These are phyloP conservation scores for Pilatotrama ljubarskyi DNA, from an alignment of 768 basidiomycete species.

Conservation along the genomic window DNA sequence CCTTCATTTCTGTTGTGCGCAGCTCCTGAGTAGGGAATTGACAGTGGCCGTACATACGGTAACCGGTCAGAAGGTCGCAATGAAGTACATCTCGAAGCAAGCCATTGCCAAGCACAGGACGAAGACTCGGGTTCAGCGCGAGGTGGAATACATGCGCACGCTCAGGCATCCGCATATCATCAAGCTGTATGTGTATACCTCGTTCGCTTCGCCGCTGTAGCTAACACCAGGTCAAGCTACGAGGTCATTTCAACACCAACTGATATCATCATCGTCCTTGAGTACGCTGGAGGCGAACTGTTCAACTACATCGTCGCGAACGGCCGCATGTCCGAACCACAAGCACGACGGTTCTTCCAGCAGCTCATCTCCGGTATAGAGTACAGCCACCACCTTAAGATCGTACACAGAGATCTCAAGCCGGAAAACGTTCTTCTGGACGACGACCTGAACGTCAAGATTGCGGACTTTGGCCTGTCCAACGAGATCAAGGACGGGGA, in stretches of 20 bases:
- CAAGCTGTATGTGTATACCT: slow-evolving; percentile 71
- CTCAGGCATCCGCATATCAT: slow-evolving; percentile 96
- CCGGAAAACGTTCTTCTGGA: slow-evolving; percentile 93
- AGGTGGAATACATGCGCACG: slow-evolving; percentile 96
- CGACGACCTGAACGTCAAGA: slow-evolving; percentile 88
- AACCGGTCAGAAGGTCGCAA: slow-evolving; percentile 93
- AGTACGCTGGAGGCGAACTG: slow-evolving; percentile 93
- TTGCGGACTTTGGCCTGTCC: slow-evolving; percentile 97
- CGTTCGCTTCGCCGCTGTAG: slow-evolving; percentile 6
- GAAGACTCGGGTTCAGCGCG: slow-evolving; percentile 87
- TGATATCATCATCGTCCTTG: slow-evolving; percentile 98
- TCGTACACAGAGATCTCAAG: slow-evolving; percentile 97
- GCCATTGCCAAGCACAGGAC: slow-evolving; percentile 91
- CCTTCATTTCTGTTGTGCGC: neutral
- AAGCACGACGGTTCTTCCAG: slow-evolving; percentile 94
- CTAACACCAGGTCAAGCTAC: slow-evolving; percentile 47
- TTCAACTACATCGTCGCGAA: slow-evolving; percentile 98
- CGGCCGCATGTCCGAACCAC: slow-evolving; percentile 85
- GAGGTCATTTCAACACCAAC: slow-evolving; percentile 91
- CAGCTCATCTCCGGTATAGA: slow-evolving; percentile 98
- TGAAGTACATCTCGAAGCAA: slow-evolving; percentile 96
- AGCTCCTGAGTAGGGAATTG: slow-evolving; percentile 4
- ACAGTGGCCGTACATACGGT: slow-evolving; percentile 92
- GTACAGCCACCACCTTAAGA: slow-evolving; percentile 94
- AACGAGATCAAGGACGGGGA: slow-evolving; percentile 97